Evolutionary conservation across 106 monocot species (phyloP), one percentile per base, ranked within the genome.

Genomic region (Chionographis japonica): DNA sequence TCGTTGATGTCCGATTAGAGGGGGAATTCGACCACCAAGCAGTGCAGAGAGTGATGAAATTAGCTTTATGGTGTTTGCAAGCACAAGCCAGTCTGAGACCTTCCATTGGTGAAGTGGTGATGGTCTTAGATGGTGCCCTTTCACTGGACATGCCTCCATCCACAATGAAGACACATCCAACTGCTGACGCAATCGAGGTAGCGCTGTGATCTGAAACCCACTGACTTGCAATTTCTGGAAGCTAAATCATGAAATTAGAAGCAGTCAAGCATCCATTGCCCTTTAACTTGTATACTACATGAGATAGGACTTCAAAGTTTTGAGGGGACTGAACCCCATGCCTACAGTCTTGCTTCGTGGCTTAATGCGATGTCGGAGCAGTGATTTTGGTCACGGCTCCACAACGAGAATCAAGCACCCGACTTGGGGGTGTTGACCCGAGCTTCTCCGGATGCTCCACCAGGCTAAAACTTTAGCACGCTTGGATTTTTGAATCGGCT

Each of bases 11-110:
- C 36, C 72, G 36, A n/a, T 63, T 81, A 6, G 49, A 68, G 38
- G 81, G 68, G 18, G 68, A 40, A 10, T 52, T 18, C 19, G 81
- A 81, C 15, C 6, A 54, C 11, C 67, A 76, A 67, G 76, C 54
- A 60, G 41, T 81, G 40, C 60, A 77, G 58, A 76, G 81, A 49
- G 68, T 76, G 13, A 50, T 72, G 17, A 81, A 62, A 51, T 68
- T 81, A 62, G 81, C 81, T 63, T 61, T 81, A 37, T 81, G 81
- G 81, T 81, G 76, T 77, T 62, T 77, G 72, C 81, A 77, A 61
- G 43, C 68, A 68, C 56, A 72, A 18, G 15, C 76, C 3, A 17
- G 16, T 56, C 72, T 62, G 35, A 76, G 81, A 40, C 76, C 81
- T 40, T 72, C 77, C 8, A 77, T 81, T n/a, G 61, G 72, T 41